Evolutionary conservation across 371 early-diverging fungal species (phyloP), one percentile per base, ranked within the genome.

Genomic region (Mucor sp.): DNA sequence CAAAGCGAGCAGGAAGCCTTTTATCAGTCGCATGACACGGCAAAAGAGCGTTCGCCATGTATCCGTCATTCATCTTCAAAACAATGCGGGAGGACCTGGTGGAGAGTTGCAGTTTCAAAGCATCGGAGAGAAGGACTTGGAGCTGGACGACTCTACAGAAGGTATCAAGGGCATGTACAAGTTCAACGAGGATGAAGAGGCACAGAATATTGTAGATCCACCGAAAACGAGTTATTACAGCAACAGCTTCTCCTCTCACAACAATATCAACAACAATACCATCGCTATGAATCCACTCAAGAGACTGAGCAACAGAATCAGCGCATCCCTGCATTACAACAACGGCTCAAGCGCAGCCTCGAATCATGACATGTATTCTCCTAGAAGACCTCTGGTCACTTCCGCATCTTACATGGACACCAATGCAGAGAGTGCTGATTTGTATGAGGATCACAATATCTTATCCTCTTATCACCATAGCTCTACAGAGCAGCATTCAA

Each of bases 131-230:
- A 64, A 66, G 19, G 78, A 76, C 19, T 69, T 80, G 44, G 81
- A 80, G 43, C 39, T 73, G 30, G 81, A 80, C 25, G 78, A 80
- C 28, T 72, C 74, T 3, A 72, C 71, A 2, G 81, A 80, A 64
- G 81, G 81, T 2, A 30, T 74, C 35, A 64, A 66, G 17, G 81
- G 78, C 9, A 58, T 70, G 25, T 80, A 80, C 62, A 78, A 78
- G 28, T 80, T 76, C 61, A 76, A 76, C 9, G 75, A 77, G 3
- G 65, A 74, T 39, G 67, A 67, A 30, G 69, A 69, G 58, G 65
- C 44, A 2, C 32, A 41, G 19, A 69, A 72, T 35, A 19, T 69
- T 0, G 70, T 65, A 4, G 70, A 65, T 43, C 44, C 70, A 27
- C 55, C 70, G 12, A 60, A 60, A n/a, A 69, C 65, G 19, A 65